Conservation (phyloP, 306 rosid genomes). For the Casuarina glauca region DNA sequence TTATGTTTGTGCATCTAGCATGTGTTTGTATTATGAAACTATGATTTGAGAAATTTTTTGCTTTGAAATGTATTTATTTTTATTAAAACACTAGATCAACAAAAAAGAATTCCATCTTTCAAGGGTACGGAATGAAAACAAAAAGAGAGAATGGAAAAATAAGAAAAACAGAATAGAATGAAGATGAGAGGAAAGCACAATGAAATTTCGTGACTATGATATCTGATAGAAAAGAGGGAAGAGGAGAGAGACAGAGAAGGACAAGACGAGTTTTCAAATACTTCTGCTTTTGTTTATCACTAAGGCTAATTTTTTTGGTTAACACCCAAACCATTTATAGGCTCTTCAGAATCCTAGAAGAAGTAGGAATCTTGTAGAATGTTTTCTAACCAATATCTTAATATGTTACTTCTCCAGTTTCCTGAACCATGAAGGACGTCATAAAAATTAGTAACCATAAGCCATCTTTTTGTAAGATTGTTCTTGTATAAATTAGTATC, state of each 20-base stretch:
- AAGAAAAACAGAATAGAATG: neutral
- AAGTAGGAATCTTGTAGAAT: neutral
- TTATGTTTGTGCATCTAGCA: neutral
- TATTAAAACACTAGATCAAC: neutral
- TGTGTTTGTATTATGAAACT: neutral
- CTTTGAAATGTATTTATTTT: neutral
- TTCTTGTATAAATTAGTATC: neutral
- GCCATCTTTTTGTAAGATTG: neutral
- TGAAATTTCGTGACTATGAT: neutral
- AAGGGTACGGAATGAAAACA: neutral
- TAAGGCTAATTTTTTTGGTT: neutral
- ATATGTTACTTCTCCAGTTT: neutral
- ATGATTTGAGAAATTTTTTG: neutral
- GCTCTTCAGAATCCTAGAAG: neutral
- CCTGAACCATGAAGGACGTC: neutral
- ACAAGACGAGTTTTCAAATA: neutral
- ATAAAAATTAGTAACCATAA: neutral
- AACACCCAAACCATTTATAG: neutral
- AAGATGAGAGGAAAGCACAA: neutral
- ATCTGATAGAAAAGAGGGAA: neutral
- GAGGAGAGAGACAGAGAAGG: neutral
- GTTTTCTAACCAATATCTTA: neutral
- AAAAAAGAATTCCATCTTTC: neutral
- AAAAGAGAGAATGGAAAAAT: neutral
- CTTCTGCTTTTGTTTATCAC: neutral